Evolutionary conservation across 345 rosid species (phyloP).

Genomic region (Erodium maritimum): DNA sequence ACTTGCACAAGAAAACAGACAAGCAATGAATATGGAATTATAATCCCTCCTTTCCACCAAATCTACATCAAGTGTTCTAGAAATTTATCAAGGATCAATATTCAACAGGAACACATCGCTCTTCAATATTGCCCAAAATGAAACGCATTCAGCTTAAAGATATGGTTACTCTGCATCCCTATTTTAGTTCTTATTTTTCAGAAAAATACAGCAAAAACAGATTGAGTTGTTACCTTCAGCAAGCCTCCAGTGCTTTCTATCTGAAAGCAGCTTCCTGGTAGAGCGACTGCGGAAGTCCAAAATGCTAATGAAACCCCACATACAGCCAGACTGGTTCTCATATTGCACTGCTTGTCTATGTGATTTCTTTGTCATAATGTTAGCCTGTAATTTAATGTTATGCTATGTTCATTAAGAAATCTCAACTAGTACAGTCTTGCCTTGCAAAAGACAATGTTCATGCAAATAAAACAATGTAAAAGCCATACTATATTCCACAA

Average conservation of each 20-base stretch:
- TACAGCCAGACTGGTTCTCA: conserved; percentile 69
- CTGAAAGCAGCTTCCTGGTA: conserved; percentile 53
- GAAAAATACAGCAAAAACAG: not conserved
- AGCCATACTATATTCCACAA: no score
- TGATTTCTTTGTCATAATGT: conserved; percentile 45
- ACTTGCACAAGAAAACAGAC: conserved; percentile 25
- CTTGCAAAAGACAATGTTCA: no score
- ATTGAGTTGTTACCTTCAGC: conserved; percentile 32
- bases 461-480: no score
- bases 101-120: no score
- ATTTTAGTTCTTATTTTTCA: no score
- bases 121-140: no score
- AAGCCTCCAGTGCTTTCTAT: conserved; percentile 41
- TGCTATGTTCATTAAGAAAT: conserved; percentile 5
- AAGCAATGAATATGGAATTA: not conserved
- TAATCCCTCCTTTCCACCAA: no score
- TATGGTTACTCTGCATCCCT: no score
- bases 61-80: not conserved
- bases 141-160: no score
- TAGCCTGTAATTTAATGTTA: not conserved
- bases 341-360: conserved; percentile 33
- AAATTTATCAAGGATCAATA: no score
- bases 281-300: conserved; percentile 68
- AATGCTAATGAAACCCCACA: conserved; percentile 71
- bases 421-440: conserved; percentile 3